phyloP scores from a whole-genome alignment of 1,139 yeast genomes.

The Yamadazyma taylorii region DNA sequence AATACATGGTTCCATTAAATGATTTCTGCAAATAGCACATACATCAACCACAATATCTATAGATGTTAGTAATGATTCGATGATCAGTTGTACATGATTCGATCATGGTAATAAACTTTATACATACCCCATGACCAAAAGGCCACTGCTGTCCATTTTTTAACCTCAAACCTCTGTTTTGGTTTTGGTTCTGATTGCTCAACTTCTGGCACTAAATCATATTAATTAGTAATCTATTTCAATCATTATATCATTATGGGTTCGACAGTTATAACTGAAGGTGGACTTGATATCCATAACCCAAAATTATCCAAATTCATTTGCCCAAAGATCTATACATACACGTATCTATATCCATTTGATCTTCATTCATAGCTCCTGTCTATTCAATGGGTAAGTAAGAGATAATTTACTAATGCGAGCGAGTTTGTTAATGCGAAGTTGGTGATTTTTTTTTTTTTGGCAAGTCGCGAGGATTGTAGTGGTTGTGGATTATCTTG shows the following conservation, averaged over 20 bases:
- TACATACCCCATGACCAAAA: constrained; percentile 97
- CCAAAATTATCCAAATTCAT: too few species aligned
- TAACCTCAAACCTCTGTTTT: constrained; percentile 41
- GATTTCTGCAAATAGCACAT: constrained; percentile 98
- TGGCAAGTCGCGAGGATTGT: neutral
- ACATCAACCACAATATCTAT: constrained; percentile 83
- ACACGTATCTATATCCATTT: constrained; percentile 21
- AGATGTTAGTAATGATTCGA: constrained; percentile 25
- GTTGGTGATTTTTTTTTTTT: too few species aligned
- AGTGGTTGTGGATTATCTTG: too few species aligned
- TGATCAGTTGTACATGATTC: neutral
- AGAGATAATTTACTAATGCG: too few species aligned
- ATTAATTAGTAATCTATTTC: constrained; percentile 8
- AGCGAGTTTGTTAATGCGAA: neutral
- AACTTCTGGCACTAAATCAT: constrained; percentile 15
- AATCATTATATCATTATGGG: neutral
- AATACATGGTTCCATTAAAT: constrained; percentile 97
- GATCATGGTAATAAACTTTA: neutral
- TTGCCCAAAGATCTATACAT: constrained; percentile 8
- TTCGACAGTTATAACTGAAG: too few species aligned
- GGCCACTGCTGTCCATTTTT: constrained; percentile 96
- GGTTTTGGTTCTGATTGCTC: constrained; percentile 27
- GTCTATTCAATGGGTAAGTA: too few species aligned
- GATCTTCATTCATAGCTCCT: constrained; percentile 16
- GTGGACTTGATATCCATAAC: too few species aligned